A percentile compares a stretch with the other conserved stretches of the same genome.
Evolutionary conservation across 495 filamentous ascomycete species (phyloP).

Genomic region (Thermothielavioides terrestris): DNA sequence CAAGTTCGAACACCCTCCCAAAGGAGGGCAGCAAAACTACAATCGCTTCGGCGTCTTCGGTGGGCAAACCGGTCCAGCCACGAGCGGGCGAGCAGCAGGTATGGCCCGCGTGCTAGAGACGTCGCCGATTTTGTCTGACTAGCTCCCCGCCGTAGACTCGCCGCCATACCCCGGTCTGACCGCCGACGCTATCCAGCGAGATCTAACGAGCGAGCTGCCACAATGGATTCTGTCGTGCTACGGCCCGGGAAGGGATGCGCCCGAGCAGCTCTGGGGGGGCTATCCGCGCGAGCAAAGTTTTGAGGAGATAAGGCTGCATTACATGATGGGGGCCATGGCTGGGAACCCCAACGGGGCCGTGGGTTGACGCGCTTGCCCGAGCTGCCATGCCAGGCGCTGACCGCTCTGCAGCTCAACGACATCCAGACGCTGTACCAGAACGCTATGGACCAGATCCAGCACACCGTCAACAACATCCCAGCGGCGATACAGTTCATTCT

Average conservation of each 20-base stretch:
- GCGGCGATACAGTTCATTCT: conserved; percentile 65
- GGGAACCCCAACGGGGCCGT: conserved; percentile 59
- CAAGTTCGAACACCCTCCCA: conserved; percentile 38
- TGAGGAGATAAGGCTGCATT: conserved; percentile 68
- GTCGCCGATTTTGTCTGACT: neutral
- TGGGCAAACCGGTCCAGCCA: neutral
- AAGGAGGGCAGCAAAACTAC: conserved; percentile 17
- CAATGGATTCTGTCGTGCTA: conserved; percentile 80
- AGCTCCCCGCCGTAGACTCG: conserved; percentile 13
- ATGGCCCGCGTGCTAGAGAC: neutral
- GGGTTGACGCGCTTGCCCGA: conserved; percentile 8
- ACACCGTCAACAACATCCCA: conserved; percentile 54
- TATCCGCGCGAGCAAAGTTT: conserved; percentile 69
- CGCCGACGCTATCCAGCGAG: conserved; percentile 47
- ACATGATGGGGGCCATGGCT: conserved; percentile 48
- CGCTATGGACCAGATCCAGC: conserved; percentile 60
- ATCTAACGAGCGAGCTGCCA: conserved; percentile 62
- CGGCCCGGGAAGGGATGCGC: conserved; percentile 60
- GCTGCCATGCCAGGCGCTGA: conserved; percentile 5
- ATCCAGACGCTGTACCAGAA: conserved; percentile 49
- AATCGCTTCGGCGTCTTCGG: conserved; percentile 33
- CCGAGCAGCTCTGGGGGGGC: conserved; percentile 73
- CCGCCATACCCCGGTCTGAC: conserved; percentile 35
- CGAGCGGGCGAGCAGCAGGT: neutral
- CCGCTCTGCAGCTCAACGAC: conserved; percentile 44